Evolutionary conservation across 441 rosid species (phyloP).

Genomic region (Rhodomyrtus psidioides): DNA sequence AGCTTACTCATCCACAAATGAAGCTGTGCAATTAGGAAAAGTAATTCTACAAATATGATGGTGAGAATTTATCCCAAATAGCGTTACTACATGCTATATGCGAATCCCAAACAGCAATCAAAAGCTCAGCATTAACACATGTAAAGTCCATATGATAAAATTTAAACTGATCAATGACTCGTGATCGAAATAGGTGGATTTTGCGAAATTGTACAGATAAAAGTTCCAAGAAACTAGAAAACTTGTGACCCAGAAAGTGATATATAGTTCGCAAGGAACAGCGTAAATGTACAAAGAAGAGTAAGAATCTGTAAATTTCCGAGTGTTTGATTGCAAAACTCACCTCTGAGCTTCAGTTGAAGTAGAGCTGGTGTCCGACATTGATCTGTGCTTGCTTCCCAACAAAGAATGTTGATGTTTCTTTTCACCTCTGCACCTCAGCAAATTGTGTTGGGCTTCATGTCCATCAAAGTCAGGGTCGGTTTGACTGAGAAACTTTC

Average conservation of each 20-base stretch:
- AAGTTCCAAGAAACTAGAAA: not conserved
- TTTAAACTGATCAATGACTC: too few species aligned
- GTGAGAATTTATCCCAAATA: not conserved
- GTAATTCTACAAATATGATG: not conserved
- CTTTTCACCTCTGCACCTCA: not conserved
- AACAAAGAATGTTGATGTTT: not conserved
- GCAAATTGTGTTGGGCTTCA: not conserved
- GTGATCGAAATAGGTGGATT: not conserved
- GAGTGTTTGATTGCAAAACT: not conserved
- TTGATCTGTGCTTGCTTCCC: not conserved
- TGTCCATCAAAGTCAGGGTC: too few species aligned
- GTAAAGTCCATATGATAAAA: too few species aligned
- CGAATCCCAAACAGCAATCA: too few species aligned
- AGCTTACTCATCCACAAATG: too few species aligned
- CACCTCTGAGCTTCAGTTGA: not conserved
- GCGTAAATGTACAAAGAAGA: not conserved
- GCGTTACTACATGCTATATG: too few species aligned
- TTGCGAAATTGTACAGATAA: not conserved
- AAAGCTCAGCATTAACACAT: too few species aligned
- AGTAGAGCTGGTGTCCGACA: not conserved
- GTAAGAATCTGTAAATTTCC: not conserved
- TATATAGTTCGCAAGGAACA: not conserved
- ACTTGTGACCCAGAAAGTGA: not conserved
- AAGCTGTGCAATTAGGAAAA: too few species aligned
- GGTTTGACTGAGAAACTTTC: not conserved